These are phyloP conservation scores for Arctium minus DNA, from an alignment of 129 eudicot genomes.

Conservation along the genomic window DNA sequence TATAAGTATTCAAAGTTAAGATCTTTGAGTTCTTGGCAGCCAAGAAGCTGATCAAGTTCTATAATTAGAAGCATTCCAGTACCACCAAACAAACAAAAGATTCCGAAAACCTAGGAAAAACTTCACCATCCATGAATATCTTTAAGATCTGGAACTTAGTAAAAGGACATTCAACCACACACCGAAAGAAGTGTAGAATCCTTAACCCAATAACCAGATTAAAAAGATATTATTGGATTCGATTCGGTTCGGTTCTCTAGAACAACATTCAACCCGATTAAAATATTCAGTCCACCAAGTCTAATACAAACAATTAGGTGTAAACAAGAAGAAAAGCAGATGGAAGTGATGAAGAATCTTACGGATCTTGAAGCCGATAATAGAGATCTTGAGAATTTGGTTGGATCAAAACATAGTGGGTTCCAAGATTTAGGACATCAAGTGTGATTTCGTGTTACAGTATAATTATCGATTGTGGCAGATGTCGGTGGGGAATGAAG, in stretches of 20 bases:
- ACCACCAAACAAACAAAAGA: neutral
- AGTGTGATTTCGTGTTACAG: conserved; percentile 4
- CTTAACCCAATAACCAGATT: neutral
- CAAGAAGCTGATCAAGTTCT: neutral
- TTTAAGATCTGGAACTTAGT: conserved; percentile 6
- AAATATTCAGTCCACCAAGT: neutral
- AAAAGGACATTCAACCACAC: neutral
- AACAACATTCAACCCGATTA: neutral
- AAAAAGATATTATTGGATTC: neutral
- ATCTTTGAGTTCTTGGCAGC: conserved; percentile 2
- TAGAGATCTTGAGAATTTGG: conserved; percentile 19
- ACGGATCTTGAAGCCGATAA: conserved; percentile 24
- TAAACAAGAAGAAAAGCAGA: neutral
- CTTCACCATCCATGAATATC: neutral
- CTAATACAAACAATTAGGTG: neutral
- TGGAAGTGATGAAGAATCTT: conserved; percentile 19
- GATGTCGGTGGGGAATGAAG: conserved; percentile 18
- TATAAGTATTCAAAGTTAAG: neutral
- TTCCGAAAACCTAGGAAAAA: neutral
- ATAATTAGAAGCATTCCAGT: neutral
- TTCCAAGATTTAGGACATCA: neutral
- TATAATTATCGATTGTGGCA: conserved; percentile 1
- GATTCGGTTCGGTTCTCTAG: neutral
- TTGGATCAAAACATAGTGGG: conserved; percentile 18
- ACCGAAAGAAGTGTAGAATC: neutral